Evolutionary conservation across 441 rosid genomes (phyloP).

Genomic region (Breynia disticha): DNA sequence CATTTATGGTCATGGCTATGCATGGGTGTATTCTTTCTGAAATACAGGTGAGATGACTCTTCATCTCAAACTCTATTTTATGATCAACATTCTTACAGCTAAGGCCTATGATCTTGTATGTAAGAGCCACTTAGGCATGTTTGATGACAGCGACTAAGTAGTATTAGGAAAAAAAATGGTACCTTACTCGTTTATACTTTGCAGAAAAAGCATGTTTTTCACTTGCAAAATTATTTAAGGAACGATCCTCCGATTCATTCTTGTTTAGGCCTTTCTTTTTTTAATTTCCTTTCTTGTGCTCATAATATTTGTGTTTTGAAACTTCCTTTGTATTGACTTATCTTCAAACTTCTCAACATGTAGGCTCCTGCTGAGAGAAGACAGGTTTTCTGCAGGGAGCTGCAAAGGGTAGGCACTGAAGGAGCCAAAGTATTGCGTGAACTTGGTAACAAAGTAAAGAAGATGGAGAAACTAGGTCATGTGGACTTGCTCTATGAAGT

Average conservation of each 20-base stretch:
- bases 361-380: conserved; percentile 89
- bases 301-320: not conserved
- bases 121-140: too few relatives aligned
- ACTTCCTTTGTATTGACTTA: not conserved
- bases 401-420: conserved; percentile 68
- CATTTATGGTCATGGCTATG: conserved; percentile 75
- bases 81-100: not conserved
- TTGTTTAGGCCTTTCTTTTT: not conserved
- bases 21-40: conserved; percentile 78
- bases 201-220: too few relatives aligned
- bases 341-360: conserved; percentile 12
- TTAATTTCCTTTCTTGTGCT: not conserved
- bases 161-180: too few relatives aligned
- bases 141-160: too few relatives aligned
- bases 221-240: too few relatives aligned
- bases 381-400: conserved; percentile 50
- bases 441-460: conserved; percentile 68
- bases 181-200: too few relatives aligned
- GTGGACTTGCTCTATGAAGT: conserved; percentile 48
- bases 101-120: too few relatives aligned
- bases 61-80: not conserved
- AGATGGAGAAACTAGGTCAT: conserved; percentile 65
- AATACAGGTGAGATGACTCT: conserved; percentile 44
- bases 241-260: too few relatives aligned
- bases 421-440: conserved; percentile 71